Percentiles rank a stretch among this genome's conserved stretches.
These are phyloP conservation scores for Hypoxylon perforatum DNA, from an alignment of 495 filamentous ascomycete species.

Conservation along the genomic window DNA sequence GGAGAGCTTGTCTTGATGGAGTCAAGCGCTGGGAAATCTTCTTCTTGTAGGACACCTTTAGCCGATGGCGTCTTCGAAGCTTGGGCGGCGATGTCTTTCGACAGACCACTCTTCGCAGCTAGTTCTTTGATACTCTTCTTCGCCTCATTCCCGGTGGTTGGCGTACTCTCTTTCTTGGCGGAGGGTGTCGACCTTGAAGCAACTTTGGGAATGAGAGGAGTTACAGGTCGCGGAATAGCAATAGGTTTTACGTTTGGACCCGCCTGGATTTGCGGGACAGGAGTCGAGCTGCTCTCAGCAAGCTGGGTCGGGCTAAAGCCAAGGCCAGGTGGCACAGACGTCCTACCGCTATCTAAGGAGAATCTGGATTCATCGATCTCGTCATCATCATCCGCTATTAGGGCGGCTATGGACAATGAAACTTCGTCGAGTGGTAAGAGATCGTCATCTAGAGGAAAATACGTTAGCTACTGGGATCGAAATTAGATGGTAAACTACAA, in stretches of 20 bases:
- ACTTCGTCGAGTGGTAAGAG: constrained; percentile 63
- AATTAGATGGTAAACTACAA: constrained; percentile 41
- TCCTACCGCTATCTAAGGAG: constrained; percentile 56
- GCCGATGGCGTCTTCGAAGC: constrained; percentile 47
- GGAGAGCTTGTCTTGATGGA: constrained; percentile 48
- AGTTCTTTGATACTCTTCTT: constrained; percentile 60
- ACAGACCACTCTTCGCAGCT: constrained; percentile 56
- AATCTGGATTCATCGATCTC: constrained; percentile 48
- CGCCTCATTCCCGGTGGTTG: constrained; percentile 46
- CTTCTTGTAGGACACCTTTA: constrained; percentile 56
- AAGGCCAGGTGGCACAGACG: constrained; percentile 74
- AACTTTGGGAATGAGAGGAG: constrained; percentile 31
- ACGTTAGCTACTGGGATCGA: constrained; percentile 51
- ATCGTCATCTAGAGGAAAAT: constrained; percentile 57
- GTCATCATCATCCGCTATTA: constrained; percentile 64
- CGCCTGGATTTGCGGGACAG: constrained; percentile 22
- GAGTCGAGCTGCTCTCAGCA: constrained; percentile 29
- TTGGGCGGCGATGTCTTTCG: constrained; percentile 60
- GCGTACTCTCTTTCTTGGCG: constrained; percentile 40
- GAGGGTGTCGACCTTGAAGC: constrained; percentile 19
- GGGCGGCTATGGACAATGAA: constrained; percentile 64
- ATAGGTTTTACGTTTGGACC: constrained; percentile 20
- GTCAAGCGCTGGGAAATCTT: constrained; percentile 69
- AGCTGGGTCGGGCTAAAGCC: constrained; percentile 56
- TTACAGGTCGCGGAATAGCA: constrained; percentile 41